Base-by-base conservation (phyloP, 2,329 filamentous ascomycete genomes). In the Cyphellophora europaea region DNA sequence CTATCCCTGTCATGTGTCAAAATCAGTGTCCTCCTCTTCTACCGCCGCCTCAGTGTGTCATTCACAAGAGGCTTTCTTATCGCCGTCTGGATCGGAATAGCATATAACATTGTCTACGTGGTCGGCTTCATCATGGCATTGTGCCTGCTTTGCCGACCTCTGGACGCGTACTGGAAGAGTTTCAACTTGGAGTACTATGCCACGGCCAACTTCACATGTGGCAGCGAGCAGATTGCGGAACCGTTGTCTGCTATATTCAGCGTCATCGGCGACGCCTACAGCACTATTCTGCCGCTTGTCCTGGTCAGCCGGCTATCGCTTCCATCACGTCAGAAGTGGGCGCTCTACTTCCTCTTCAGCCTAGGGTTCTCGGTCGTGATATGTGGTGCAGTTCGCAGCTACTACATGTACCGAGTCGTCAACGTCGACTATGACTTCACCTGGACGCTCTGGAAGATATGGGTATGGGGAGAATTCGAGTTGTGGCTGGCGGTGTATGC, bases 381-480 rank as follows among this genome's bases (percentile, higher is more conserved):
- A 4, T 38, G 40, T 5, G 45, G 47, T 4, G 35, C 43, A 10
- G 32, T 49, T 3, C 28, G 48, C 30, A 47, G 40, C 2, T 32
- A 38, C 10, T 33, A 44, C 15, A 27, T 49, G 36, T 42, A 43
- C 40, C 30, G 31, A 3, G 10, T 45, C 12, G 12, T 48, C 27
- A 44, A 40, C 27, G 27, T 25, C 15, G 32, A 42, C 27, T 49
- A 42, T 23, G 48, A 50, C 33, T 45, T 47, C 15, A 48, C 42
- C 3, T 46, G 41, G 43, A 21, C 37, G 5, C 19, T 49, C 13
- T 49, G 41, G 37, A 37, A 44, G 4, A 44, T 40, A n/a, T 50
- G 47, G 46, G 46, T 53, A 11, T 55, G 50, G 50, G 43, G 46
- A 2, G 40, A 49, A 2, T 38, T 55, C n/a, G 53, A 55, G 37